Conservation (phyloP, 2,329 filamentous ascomycete genomes). For the Gaeumannomyces tritici region DNA sequence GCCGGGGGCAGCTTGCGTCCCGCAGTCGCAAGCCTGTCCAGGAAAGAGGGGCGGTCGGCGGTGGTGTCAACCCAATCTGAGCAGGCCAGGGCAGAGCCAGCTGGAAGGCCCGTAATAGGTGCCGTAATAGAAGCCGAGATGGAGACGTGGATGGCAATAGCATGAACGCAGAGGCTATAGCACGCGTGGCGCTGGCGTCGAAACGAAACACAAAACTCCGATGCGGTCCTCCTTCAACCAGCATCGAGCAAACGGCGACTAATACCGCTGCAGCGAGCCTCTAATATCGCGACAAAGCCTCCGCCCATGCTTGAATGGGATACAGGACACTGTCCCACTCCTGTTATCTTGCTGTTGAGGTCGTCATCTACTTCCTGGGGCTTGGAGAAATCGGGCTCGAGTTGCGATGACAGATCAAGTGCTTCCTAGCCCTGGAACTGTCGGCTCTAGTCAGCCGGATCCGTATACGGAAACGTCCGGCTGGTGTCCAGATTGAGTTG, state of each 20-base stretch:
- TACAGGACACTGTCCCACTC: too few relatives aligned
- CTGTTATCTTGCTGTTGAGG: not conserved
- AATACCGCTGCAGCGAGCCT: not conserved
- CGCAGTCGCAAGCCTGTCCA: not conserved
- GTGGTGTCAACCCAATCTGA: constrained; percentile 3
- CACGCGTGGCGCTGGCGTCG: not conserved
- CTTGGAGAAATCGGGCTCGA: not conserved
- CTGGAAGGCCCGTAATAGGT: constrained; percentile 2
- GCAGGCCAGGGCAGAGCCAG: not conserved
- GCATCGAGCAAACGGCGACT: not conserved
- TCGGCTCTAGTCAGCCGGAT: not conserved
- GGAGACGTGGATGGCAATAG: constrained; percentile 5
- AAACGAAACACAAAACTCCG: constrained; percentile 7
- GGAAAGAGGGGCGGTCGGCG: not conserved
- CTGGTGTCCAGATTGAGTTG: not conserved
- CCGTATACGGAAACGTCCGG: not conserved
- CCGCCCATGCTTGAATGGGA: not conserved
- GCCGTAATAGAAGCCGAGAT: constrained; percentile 11
- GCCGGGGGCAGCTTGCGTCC: not conserved
- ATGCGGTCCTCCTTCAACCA: not conserved
- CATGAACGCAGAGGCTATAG: not conserved
- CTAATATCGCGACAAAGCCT: not conserved
- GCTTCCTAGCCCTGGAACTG: not conserved
- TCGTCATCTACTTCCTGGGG: not conserved
- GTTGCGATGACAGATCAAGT: not conserved